Base-by-base conservation (phyloP, 2,329 filamentous ascomycete species). In the Domatiomyces globalis region DNA sequence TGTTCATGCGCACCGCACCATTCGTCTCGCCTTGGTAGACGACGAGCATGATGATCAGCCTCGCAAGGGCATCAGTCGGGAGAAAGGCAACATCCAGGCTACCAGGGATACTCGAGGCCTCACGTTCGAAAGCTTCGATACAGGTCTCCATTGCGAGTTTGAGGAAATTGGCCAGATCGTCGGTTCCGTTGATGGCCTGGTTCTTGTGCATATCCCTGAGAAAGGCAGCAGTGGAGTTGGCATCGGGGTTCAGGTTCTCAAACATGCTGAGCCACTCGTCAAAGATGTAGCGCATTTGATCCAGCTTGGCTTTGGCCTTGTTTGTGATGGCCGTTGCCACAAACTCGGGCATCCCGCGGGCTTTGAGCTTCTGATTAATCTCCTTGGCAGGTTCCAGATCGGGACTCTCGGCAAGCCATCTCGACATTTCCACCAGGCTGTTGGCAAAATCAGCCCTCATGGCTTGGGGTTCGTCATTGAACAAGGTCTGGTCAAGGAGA, bases 201-300 rank as follows among this genome's bases (percentile, higher is more conserved):
- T 79, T 78, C 51, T 81, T 76, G 61, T 90, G 84, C 63, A 96
- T 73, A 66, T 96, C 90, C 61, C 84, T 81, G 45, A 95, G 78
- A 67, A 96, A 96, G 1, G 85, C 79, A 5, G 77, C 71, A 50
- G 81, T 74, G 0, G 83, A 78, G 62, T 84, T 85, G 55, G 87
- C 84, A 3, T 83, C 81, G 3, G 83, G 80, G 58, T 83, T 80
- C n/a, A 81, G 77, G 60, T 87, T 86, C 66, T 84, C 84, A 69
- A 77, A 84, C 6, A 95, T 77, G 54, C 84, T 81, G 25, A 90
- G 79, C 92, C 92, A 98, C 69, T 98, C 92, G 44, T 90, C 88
- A 62, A 98, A 95, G 18, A 95, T 77, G 64, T 98, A 96, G 60
- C 94, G 87, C 69, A 94, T 80, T 65, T 95, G 87, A 55, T 94